Conservation (phyloP, 2,329 filamentous ascomycete species). For the Neophaeococcomyces aloes region DNA sequence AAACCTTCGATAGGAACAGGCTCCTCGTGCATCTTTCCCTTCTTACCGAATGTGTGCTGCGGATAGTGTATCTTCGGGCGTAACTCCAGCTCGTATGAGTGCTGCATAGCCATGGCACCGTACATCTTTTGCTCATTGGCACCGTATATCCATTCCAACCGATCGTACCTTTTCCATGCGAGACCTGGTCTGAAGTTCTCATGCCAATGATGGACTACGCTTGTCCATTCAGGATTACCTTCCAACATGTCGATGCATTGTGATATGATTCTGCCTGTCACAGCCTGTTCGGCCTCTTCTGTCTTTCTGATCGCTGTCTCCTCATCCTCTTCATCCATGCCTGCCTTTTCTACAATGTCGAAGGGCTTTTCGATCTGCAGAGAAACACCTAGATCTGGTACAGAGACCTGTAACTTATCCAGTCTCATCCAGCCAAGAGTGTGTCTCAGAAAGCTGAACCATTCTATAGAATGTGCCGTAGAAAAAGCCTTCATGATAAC, state of each 20-base stretch:
- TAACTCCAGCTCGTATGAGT: slow-evolving; percentile 55
- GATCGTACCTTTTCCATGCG: slow-evolving; percentile 59
- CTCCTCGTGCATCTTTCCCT: slow-evolving; percentile 39
- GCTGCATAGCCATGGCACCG: slow-evolving; percentile 56
- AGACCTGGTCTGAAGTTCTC: slow-evolving; percentile 50
- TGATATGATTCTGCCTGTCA: slow-evolving; percentile 46
- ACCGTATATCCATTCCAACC: slow-evolving; percentile 58
- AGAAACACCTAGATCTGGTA: slow-evolving; percentile 52
- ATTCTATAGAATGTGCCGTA: slow-evolving; percentile 52
- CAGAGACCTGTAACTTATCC: slow-evolving; percentile 47
- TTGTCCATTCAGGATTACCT: slow-evolving; percentile 47
- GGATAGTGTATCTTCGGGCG: slow-evolving; percentile 56
- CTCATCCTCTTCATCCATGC: slow-evolving; percentile 27
- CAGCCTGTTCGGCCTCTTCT: slow-evolving; percentile 41
- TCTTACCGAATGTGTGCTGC: slow-evolving; percentile 33
- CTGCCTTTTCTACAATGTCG: slow-evolving; percentile 37
- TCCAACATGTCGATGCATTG: slow-evolving; percentile 50
- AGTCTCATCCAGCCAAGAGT: slow-evolving; percentile 49
- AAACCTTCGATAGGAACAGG: slow-evolving; percentile 57
- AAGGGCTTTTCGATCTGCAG: slow-evolving; percentile 52
- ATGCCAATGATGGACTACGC: slow-evolving; percentile 50
- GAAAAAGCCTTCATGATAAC: slow-evolving; percentile 54
- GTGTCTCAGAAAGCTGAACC: slow-evolving; percentile 56
- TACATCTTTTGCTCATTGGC: slow-evolving; percentile 59
- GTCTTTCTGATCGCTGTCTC: slow-evolving; percentile 30